phyloP scores from a whole-genome alignment of 495 filamentous ascomycete genomes.

The Penicillium antarcticum region DNA sequence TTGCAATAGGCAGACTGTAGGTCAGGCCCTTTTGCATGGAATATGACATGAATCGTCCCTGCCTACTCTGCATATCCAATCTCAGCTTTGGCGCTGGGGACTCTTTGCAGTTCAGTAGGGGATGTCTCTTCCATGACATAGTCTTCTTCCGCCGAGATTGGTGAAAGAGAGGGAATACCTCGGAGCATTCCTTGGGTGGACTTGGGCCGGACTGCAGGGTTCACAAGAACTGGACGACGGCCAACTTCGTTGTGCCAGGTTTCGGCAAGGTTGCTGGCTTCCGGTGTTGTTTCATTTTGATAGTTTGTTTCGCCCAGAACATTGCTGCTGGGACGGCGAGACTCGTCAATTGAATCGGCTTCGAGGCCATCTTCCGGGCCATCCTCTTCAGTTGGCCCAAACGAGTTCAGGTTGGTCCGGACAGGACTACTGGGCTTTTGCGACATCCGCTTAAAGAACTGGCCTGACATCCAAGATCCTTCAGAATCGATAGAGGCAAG shows the following conservation, averaged over 20 bases:
- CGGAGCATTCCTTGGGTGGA: constrained; percentile 69
- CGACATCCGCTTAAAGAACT: constrained; percentile 51
- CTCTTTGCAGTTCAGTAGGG: constrained; percentile 50
- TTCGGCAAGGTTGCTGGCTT: constrained; percentile 29
- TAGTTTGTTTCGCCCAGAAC: constrained; percentile 31
- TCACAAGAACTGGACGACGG: constrained; percentile 50
- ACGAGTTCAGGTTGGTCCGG: constrained; percentile 44
- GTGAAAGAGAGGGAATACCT: constrained; percentile 46
- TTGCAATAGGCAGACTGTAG: not conserved
- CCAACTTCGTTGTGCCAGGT: constrained; percentile 53
- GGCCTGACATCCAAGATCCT: constrained; percentile 86
- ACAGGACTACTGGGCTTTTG: constrained; percentile 42
- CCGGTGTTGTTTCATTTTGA: constrained; percentile 19
- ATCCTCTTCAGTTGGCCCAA: constrained; percentile 20
- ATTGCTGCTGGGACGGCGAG: constrained; percentile 36
- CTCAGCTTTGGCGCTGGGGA: constrained; percentile 62
- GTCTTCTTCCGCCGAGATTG: constrained; percentile 43
- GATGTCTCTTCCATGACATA: constrained; percentile 33
- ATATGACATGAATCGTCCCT: no score
- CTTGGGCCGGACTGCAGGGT: constrained; percentile 47
- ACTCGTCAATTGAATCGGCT: constrained; percentile 17
- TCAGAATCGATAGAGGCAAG: constrained; percentile 87
- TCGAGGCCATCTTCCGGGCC: constrained; percentile 27
- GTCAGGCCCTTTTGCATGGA: no score
- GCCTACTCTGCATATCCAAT: constrained; percentile 49